A percentile compares a stretch with the other conserved stretches of the same genome.
Evolutionary conservation across 2,329 filamentous ascomycete species (phyloP).

Genomic region (Aspergillus sp.): DNA sequence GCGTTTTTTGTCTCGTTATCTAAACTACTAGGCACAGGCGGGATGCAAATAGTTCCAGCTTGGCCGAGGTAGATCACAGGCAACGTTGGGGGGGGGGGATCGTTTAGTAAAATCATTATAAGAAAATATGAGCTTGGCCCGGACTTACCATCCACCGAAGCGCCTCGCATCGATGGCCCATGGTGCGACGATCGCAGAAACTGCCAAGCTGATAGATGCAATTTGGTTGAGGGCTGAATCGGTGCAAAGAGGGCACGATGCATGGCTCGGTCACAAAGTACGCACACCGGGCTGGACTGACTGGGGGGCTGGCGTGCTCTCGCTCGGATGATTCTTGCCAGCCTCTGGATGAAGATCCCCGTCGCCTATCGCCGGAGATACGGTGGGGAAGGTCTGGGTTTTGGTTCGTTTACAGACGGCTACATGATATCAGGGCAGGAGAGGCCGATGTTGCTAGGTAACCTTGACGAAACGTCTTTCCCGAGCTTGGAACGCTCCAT

Average conservation of each 20-base stretch:
- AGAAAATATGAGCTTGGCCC: neutral
- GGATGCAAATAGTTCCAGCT: neutral
- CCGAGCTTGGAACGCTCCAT: neutral
- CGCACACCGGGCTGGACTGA: neutral
- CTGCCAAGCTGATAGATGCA: neutral
- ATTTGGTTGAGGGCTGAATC: neutral
- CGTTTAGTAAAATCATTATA: neutral
- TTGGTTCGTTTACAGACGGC: conserved; percentile 1
- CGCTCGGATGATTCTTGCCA: conserved; percentile 2
- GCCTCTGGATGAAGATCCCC: conserved; percentile 3
- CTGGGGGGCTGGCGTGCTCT: neutral
- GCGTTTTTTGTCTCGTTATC: neutral
- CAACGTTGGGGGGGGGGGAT: neutral
- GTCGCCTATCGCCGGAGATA: conserved; percentile 3
- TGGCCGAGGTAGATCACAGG: neutral
- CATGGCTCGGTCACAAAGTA: neutral
- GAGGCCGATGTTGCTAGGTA: neutral
- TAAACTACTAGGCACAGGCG: no score
- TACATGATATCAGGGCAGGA: neutral
- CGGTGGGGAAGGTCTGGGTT: neutral
- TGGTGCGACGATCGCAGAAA: neutral
- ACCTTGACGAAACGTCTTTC: neutral
- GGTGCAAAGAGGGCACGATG: conserved; percentile 2
- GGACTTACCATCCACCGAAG: neutral
- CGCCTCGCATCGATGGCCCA: neutral